Base-by-base conservation (phyloP, 768 basidiomycete genomes). In the Clitopilus hobsonii region DNA sequence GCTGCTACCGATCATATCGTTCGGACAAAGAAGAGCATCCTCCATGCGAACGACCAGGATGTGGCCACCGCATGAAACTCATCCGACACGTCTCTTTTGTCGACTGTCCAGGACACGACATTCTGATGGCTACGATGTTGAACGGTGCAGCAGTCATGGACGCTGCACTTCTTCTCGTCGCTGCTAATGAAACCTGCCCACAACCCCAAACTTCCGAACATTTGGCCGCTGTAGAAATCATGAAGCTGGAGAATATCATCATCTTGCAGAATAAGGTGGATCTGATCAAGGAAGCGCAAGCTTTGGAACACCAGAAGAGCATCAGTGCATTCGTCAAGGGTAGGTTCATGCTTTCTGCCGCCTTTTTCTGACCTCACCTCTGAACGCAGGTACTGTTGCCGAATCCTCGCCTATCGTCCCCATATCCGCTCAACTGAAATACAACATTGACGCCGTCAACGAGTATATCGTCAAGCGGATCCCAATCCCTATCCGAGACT, bases 101-200 rank as follows among this genome's bases (percentile, higher is more conserved):
- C 67, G 97, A 99, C 71, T 94, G 89, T 63, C 93, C 91, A 1
- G 92, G 95, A 58, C 95, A 96, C 83, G 94, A 98, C 72, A 98
- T 99, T 86, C 86, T 99, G 71, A 99, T 99, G 97, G 97, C 97
- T 51, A 99, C 96, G 60, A 99, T 99, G 97, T 79, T 99, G 63
- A 98, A 98, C 81, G 97, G 96, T 71, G 97, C 97, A 38, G 97
- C 97, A 8, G 96, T 98, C 78, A 99, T 98, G 97, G 95, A 98
- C 73, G 97, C 95, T 53, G 97, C 97, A 4, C 77, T 98, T 0
- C 81, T 99, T 1, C 86, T 99, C 53, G 85, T 99, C 56, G 97
- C 97, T 20, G 97, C 91, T 25, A 99, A 99, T 74, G 97, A 99
- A 79, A 92, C 94, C 2, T 98, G 97, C 70, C 97, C 96, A 1